Base-by-base conservation (phyloP, 2,329 filamentous ascomycete species). In the Alternaria metachromatica region DNA sequence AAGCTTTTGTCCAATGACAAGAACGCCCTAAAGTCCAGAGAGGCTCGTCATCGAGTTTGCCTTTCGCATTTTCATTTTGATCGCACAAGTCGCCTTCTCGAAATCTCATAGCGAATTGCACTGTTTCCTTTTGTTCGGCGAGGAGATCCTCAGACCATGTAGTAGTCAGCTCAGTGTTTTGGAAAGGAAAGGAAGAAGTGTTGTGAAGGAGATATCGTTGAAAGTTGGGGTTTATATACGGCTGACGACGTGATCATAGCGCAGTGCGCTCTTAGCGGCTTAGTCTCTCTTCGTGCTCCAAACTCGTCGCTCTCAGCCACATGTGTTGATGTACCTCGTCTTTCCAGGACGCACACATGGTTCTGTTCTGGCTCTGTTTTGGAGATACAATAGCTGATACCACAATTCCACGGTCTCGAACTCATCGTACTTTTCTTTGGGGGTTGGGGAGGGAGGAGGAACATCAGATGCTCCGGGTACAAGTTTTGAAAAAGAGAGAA, bases 81-180 rank as follows among this genome's bases (percentile, higher is more conserved):
- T 37, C 33, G 33, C 7, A n/a, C 33, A 3, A 0, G 2, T 37
- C 7, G 33, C n/a, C 13, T 9, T 37, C 33, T 37, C 15, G 33
- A 5, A n/a, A n/a, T 37, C 33, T 37, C 13, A 37, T 37, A 0
- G 30, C 3, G 0, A 15, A 0, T 0, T 15, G 15, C 13, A 6
- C 1, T 0, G 6, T 6, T 0, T 15, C 1, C 15, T 37, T 37
- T n/a, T 0, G 33, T n/a, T 10, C 33, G 15, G 33, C 33, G 33
- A n/a, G 33, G 15, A 37, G 15, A 37, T 37, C 2, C 7, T 9
- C 33, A 37, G 25, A 1, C 25, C 25, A 26, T 26, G n/a, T n/a
- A n/a, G n/a, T n/a, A n/a, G n/a, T n/a, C n/a, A n/a, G n/a, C n/a
- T n/a, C n/a, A n/a, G n/a, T n/a, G n/a, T 30, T 33, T 37, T 37